Percentiles rank a stretch among this genome's conserved stretches.
These are phyloP conservation scores for Blastosporella zonata DNA, from an alignment of 1,284 basidiomycete species.

Conservation along the genomic window DNA sequence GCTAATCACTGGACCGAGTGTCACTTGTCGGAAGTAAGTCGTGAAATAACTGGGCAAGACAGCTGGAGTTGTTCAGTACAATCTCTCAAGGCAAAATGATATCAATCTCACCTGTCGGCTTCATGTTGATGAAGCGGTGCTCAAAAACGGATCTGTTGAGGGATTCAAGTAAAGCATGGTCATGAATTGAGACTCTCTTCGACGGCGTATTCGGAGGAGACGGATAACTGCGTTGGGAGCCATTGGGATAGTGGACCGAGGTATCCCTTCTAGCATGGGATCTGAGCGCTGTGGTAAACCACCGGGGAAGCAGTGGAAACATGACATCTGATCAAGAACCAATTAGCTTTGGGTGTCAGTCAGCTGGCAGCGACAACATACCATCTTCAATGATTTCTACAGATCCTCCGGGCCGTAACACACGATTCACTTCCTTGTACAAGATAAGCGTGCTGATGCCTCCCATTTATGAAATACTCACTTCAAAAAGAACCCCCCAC, in stretches of 20 bases:
- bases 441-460: constrained; percentile 3
- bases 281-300: constrained; percentile 64
- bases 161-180: constrained; percentile 64
- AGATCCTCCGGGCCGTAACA: constrained; percentile 65
- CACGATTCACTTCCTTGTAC: constrained; percentile 62
- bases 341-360: not conserved
- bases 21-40: constrained; percentile 66
- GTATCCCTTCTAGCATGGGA: constrained; percentile 41
- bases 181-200: constrained; percentile 40
- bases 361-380: constrained; percentile 26
- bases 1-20: constrained; percentile 55
- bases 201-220: constrained; percentile 32
- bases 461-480: constrained; percentile 26
- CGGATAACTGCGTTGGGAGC: constrained; percentile 33
- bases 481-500: constrained; percentile 71
- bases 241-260: constrained; percentile 48
- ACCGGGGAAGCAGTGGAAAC: constrained; percentile 60
- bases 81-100: not conserved
- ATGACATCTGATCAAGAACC: constrained; percentile 49
- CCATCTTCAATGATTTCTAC: constrained; percentile 72
- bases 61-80: constrained; percentile 35
- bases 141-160: constrained; percentile 60
- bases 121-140: constrained; percentile 64
- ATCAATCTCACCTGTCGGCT: constrained; percentile 49
- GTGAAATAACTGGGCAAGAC: constrained; percentile 69